These are phyloP conservation scores for Podosphaera leucotricha DNA, from an alignment of 2,329 filamentous ascomycete genomes.

Conservation along the genomic window DNA sequence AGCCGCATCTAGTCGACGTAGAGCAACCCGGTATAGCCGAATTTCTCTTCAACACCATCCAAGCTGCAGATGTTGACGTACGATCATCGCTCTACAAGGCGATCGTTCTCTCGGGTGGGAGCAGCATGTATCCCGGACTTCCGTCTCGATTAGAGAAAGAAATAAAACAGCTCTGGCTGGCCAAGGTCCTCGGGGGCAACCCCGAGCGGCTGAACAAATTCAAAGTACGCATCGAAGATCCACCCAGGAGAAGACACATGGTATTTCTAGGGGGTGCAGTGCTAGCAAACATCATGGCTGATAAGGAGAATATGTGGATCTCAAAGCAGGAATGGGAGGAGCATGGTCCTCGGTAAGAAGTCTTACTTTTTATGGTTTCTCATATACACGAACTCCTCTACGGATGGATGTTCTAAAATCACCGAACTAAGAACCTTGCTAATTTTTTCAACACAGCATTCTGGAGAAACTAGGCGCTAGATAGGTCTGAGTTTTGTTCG, in stretches of 20 bases:
- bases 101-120: conserved; percentile 85
- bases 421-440: background rate
- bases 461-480: conserved; percentile 85
- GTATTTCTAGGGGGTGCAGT: conserved; percentile 97
- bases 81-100: conserved; percentile 88
- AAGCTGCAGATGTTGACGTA: conserved; percentile 85
- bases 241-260: conserved; percentile 89
- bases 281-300: conserved; percentile 93
- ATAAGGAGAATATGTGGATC: conserved; percentile 98
- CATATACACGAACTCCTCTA: too few relatives aligned
- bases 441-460: conserved; percentile 25
- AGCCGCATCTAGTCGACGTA: conserved; percentile 91
- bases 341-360: conserved; percentile 30
- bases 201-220: conserved; percentile 94
- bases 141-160: conserved; percentile 94
- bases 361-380: conserved; percentile 2
- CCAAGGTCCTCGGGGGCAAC: conserved; percentile 69
- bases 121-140: conserved; percentile 96
- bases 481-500: conserved; percentile 18
- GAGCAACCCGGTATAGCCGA: conserved; percentile 94
- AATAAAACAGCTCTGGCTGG: conserved; percentile 95
- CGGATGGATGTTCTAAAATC: background rate
- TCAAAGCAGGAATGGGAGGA: conserved; percentile 69
- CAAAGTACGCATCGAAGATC: conserved; percentile 98
- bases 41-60: conserved; percentile 97